phyloP scores from a whole-genome alignment of 768 basidiomycete genomes.

The Rhodotorula taiwanensis region DNA sequence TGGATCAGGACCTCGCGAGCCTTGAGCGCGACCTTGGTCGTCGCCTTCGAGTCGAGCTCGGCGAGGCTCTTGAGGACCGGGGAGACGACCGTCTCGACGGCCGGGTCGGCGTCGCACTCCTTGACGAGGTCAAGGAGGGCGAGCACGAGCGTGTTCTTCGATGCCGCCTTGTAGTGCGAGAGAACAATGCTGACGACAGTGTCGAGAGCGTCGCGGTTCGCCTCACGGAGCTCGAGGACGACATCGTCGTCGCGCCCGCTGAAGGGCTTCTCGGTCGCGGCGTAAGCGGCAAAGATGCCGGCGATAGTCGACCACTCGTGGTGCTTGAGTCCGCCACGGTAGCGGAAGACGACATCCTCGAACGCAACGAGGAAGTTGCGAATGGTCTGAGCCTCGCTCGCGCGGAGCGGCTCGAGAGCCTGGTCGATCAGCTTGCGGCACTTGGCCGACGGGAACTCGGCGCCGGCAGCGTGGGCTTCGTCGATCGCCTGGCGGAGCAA shows the following conservation, averaged over 20 bases:
- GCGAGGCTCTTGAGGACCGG: slow-evolving; percentile 74
- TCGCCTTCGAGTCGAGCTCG: slow-evolving; percentile 84
- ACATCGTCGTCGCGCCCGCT: slow-evolving; percentile 90
- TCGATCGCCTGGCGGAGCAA: slow-evolving; percentile 72
- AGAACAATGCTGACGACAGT: slow-evolving; percentile 77
- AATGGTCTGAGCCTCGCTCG: slow-evolving; percentile 75
- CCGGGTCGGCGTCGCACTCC: slow-evolving; percentile 64
- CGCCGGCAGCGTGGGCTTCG: slow-evolving; percentile 55
- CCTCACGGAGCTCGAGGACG: slow-evolving; percentile 79
- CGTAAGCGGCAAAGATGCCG: slow-evolving; percentile 67
- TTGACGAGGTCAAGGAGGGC: slow-evolving; percentile 86
- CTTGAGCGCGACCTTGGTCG: slow-evolving; percentile 83
- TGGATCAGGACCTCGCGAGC: slow-evolving; percentile 95
- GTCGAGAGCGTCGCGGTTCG: slow-evolving; percentile 86
- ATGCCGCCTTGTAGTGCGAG: slow-evolving; percentile 90
- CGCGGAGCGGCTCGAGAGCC: slow-evolving; percentile 68
- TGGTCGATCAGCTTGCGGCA: slow-evolving; percentile 81
- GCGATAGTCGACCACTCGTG: slow-evolving; percentile 78
- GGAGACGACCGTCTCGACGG: slow-evolving; percentile 67
- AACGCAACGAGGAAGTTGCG: slow-evolving; percentile 63
- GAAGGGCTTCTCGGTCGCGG: slow-evolving; percentile 81
- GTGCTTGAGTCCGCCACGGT: slow-evolving; percentile 70
- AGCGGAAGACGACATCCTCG: slow-evolving; percentile 69
- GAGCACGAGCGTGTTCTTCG: slow-evolving; percentile 82
- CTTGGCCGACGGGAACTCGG: slow-evolving; percentile 81